Evolutionary conservation across 495 filamentous ascomycete genomes (phyloP).

Genomic region (Lasiosphaeria miniovina): DNA sequence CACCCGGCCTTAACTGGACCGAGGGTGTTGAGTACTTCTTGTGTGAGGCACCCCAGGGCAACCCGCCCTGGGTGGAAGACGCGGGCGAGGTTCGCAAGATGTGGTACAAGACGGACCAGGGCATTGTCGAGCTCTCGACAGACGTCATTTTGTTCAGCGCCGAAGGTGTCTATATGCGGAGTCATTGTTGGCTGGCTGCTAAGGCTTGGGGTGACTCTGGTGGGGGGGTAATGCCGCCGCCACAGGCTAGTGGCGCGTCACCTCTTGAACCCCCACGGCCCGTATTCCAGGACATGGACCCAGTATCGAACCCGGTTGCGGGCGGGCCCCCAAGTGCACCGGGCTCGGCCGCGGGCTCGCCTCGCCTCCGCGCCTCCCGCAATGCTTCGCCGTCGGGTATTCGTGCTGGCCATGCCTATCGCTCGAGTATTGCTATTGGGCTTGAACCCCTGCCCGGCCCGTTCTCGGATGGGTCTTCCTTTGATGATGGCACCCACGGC

Average conservation of each 20-base stretch:
- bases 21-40: constrained; percentile 94
- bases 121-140: constrained; percentile 71
- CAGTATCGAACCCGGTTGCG: constrained; percentile 6
- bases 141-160: constrained; percentile 85
- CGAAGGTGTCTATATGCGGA: constrained; percentile 84
- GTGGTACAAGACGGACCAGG: constrained; percentile 76
- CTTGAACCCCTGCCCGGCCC: constrained; percentile 46
- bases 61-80: constrained; percentile 81
- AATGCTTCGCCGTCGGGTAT: constrained; percentile 29
- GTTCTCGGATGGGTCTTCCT: not conserved
- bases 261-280: constrained; percentile 40
- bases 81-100: constrained; percentile 60
- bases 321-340: constrained; percentile 4
- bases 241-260: constrained; percentile 11
- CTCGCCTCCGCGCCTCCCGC: constrained; percentile 29
- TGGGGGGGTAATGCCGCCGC: not conserved
- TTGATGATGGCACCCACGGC: constrained; percentile 4
- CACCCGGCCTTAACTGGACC: constrained; percentile 68
- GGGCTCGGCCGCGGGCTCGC: constrained; percentile 26
- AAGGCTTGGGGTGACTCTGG: constrained; percentile 58
- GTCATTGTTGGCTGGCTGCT: constrained; percentile 87
- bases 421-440: constrained; percentile 45
- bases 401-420: constrained; percentile 30
- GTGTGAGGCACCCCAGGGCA: constrained; percentile 82
- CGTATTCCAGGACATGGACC: constrained; percentile 32